phyloP scores from a whole-genome alignment of 2,329 filamentous ascomycete species.

The Zymoseptoria ardabiliae region DNA sequence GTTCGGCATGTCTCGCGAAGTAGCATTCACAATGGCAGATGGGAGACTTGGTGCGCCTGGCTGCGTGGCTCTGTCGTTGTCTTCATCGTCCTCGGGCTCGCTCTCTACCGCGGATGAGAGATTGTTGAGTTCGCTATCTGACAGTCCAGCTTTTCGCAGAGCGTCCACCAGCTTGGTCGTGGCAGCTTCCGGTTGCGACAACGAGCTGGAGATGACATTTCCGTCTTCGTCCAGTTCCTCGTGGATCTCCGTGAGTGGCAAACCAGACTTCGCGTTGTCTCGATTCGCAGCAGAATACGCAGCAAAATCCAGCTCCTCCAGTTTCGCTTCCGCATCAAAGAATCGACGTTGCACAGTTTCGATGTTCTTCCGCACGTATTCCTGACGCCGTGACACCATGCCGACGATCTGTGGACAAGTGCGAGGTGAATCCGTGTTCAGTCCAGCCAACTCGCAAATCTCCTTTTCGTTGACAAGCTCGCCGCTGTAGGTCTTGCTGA shows the following conservation, averaged over 20 bases:
- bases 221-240: constrained; percentile 89
- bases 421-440: constrained; percentile 40
- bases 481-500: constrained; percentile 55
- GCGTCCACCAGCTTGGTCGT: constrained; percentile 63
- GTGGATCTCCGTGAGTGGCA: constrained; percentile 82
- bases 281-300: constrained; percentile 17
- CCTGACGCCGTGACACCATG: constrained; percentile 66
- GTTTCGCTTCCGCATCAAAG: constrained; percentile 59
- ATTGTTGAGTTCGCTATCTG: constrained; percentile 22
- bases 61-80: not conserved
- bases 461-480: constrained; percentile 57
- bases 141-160: constrained; percentile 68
- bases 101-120: constrained; percentile 2
- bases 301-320: constrained; percentile 49
- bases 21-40: constrained; percentile 14
- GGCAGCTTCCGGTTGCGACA: constrained; percentile 54
- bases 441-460: constrained; percentile 48
- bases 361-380: constrained; percentile 83
- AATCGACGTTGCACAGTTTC: constrained; percentile 66
- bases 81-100: constrained; percentile 7
- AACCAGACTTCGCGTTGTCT: constrained; percentile 41
- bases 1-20: not conserved
- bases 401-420: constrained; percentile 57
- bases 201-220: constrained; percentile 59
- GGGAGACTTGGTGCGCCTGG: not conserved